phyloP scores from a whole-genome alignment of 1,284 basidiomycete genomes.

The Ceratobasidium sp. region DNA sequence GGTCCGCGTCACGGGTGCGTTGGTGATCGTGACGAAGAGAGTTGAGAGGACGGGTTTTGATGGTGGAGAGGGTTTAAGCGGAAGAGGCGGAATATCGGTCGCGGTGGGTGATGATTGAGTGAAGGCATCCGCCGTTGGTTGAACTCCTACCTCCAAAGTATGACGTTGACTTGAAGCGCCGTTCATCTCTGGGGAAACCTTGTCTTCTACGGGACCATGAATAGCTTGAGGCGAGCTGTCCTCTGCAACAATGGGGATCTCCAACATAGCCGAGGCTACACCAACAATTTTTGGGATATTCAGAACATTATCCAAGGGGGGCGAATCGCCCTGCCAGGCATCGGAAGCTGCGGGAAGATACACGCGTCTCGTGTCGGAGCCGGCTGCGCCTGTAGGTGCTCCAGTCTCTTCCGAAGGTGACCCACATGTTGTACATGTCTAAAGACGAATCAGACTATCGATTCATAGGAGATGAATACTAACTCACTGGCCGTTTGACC shows the following conservation, averaged over 20 bases:
- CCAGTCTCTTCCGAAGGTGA: background rate
- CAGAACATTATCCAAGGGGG: background rate
- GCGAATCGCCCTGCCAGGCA: background rate
- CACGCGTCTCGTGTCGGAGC: background rate
- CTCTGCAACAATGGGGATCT: background rate
- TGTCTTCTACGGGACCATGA: background rate
- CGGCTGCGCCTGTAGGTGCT: background rate
- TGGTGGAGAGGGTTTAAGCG: conserved; percentile 1
- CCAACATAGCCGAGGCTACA: background rate
- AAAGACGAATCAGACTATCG: background rate
- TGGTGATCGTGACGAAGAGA: conserved; percentile 19
- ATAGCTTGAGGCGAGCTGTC: background rate
- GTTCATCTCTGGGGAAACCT: background rate
- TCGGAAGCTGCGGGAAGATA: too few relatives aligned
- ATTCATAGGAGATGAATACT: background rate
- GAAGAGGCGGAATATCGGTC: conserved; percentile 6
- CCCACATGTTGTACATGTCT: background rate
- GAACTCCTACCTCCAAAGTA: background rate
- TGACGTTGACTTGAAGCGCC: background rate
- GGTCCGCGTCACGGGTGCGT: conserved; percentile 28
- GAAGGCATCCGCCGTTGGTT: conserved; percentile 6
- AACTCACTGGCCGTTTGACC: background rate
- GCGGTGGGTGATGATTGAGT: conserved; percentile 16
- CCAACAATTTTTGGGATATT: background rate
- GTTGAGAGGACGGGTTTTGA: conserved; percentile 17